Conservation (phyloP, 805 yeast genomes). For the Nakazawaea laoshanensis region DNA sequence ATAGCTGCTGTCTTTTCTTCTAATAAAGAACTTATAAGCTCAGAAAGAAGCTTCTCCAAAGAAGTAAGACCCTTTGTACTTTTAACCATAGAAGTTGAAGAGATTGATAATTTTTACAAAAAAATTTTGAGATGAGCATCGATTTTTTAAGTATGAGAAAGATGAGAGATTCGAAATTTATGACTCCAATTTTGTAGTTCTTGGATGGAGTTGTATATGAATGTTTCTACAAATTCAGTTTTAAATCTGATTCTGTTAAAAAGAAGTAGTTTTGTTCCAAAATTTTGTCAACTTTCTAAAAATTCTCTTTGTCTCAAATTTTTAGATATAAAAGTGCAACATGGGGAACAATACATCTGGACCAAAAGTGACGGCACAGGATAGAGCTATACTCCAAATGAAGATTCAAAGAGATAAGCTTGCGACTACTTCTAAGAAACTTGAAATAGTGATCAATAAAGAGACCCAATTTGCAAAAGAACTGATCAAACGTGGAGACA, state of each 20-base stretch:
- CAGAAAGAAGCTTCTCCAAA: slow-evolving; percentile 50
- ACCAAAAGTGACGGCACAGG: slow-evolving; percentile 72
- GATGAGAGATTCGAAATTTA: no score
- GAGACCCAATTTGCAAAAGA: slow-evolving; percentile 57
- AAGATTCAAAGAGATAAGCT: slow-evolving; percentile 85
- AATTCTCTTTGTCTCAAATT: no score
- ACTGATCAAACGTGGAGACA: slow-evolving; percentile 44
- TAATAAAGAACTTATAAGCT: slow-evolving; percentile 44
- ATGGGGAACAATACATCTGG: slow-evolving; percentile 25
- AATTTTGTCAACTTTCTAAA: no score
- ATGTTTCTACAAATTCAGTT: no score
- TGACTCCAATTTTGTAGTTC: no score
- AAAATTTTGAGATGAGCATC: no score
- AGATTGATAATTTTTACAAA: not conserved
- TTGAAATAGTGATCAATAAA: slow-evolving; percentile 45
- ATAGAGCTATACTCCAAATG: slow-evolving; percentile 76
- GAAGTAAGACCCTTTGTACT: slow-evolving; percentile 20
- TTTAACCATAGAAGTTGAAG: slow-evolving; percentile 11
- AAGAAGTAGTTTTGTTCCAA: no score
- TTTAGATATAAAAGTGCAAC: no score
- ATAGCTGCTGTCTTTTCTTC: slow-evolving; percentile 49
- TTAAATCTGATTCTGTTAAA: no score
- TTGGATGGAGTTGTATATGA: no score
- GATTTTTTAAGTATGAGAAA: no score
- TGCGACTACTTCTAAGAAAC: slow-evolving; percentile 58